phyloP scores from a whole-genome alignment of 2,329 filamentous ascomycete species.

The Triangularia setosa region DNA sequence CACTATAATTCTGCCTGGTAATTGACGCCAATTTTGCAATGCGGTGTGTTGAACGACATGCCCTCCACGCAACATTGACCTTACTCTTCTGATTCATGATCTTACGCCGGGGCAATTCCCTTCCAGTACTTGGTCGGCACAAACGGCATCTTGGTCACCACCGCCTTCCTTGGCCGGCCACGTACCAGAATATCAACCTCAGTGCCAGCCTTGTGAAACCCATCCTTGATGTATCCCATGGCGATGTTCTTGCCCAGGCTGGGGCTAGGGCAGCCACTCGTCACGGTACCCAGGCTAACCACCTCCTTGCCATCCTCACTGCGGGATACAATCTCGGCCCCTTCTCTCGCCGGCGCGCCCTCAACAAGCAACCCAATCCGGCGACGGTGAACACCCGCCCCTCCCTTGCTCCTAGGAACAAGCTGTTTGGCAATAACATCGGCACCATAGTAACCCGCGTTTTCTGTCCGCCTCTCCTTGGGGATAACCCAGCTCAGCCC shows the following conservation, averaged over 20 bases:
- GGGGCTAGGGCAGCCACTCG: constrained; percentile 86
- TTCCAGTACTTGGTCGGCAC: constrained; percentile 74
- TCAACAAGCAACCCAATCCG: constrained; percentile 79
- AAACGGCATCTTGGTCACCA: constrained; percentile 86
- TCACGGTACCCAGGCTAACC: constrained; percentile 72
- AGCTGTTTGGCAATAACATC: constrained; percentile 75
- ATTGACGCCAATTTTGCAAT: constrained; percentile 7
- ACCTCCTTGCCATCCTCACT: constrained; percentile 41
- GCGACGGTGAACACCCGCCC: constrained; percentile 63
- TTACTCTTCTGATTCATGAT: not conserved
- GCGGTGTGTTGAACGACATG: constrained; percentile 20
- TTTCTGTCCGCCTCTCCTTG: constrained; percentile 63
- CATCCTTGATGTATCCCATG: constrained; percentile 87
- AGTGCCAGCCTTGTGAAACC: constrained; percentile 78
- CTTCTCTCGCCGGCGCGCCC: constrained; percentile 85
- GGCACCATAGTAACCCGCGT: constrained; percentile 79
- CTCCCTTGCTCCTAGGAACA: constrained; percentile 67
- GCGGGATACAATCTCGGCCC: constrained; percentile 67
- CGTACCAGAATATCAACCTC: constrained; percentile 74
- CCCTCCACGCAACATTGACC: not conserved
- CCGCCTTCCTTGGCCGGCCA: constrained; percentile 69
- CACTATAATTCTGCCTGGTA: not conserved
- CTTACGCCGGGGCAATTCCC: constrained; percentile 27
- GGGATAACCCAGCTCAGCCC: constrained; percentile 74
- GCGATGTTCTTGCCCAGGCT: constrained; percentile 86